Evolutionary conservation across 2,329 filamentous ascomycete genomes (phyloP).

Genomic region (Huntiella savannae): DNA sequence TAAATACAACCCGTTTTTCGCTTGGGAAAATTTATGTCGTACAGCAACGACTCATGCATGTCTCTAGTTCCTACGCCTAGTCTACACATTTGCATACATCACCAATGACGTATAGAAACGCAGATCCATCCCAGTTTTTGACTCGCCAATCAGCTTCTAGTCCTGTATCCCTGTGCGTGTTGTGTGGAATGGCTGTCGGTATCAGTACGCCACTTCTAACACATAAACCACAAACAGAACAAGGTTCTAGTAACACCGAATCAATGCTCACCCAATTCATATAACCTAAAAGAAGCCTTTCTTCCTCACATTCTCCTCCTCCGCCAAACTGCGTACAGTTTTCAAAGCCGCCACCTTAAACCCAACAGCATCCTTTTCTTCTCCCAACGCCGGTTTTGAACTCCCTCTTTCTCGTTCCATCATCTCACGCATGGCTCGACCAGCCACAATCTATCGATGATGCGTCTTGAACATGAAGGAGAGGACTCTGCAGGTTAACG

Average conservation of each 20-base stretch:
- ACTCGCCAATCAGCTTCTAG: no score
- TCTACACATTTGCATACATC: not conserved
- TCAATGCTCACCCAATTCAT: not conserved
- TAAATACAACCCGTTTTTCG: not conserved
- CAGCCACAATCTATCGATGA: conserved; percentile 80
- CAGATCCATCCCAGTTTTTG: not conserved
- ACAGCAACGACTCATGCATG: not conserved
- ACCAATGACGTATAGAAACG: not conserved
- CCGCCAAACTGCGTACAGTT: conserved; percentile 56
- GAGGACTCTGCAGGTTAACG: conserved; percentile 76
- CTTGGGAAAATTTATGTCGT: no score
- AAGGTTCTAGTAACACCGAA: not conserved
- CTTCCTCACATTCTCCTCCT: conserved; percentile 48
- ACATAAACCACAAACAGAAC: not conserved
- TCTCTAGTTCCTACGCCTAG: no score
- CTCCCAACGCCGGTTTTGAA: conserved; percentile 47
- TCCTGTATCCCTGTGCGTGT: no score
- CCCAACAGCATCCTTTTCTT: conserved; percentile 78
- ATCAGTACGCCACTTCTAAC: not conserved
- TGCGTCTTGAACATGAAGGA: conserved; percentile 98
- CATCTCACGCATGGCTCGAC: conserved; percentile 61
- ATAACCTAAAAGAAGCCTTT: conserved; percentile 66
- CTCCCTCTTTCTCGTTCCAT: conserved; percentile 63
- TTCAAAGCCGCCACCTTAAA: conserved; percentile 77
- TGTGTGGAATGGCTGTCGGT: no score